These are phyloP conservation scores for Nemania sp. DNA, from an alignment of 2,329 filamentous ascomycete species.

Conservation along the genomic window DNA sequence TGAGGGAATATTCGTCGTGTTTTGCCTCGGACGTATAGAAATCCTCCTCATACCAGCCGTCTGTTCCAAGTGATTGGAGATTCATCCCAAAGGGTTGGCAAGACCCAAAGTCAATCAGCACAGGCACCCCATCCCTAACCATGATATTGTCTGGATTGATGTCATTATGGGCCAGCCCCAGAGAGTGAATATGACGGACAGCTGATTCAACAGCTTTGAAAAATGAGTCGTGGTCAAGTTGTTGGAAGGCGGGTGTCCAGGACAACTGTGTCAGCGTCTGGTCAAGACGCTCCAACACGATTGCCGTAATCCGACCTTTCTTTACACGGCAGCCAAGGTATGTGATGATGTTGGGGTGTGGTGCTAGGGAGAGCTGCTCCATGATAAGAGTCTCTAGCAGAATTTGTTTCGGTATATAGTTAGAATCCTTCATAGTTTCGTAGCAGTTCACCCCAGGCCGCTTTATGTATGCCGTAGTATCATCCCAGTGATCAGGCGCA, in stretches of 20 bases:
- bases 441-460: constrained; percentile 21
- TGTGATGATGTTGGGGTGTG: constrained; percentile 32
- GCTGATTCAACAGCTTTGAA: constrained; percentile 42
- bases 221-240: constrained; percentile 24
- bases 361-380: constrained; percentile 24
- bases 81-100: constrained; percentile 24
- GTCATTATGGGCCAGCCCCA: constrained; percentile 49
- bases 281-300: constrained; percentile 25
- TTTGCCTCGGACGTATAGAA: constrained; percentile 34
- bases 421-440: constrained; percentile 18
- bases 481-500: constrained; percentile 26
- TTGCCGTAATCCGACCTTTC: constrained; percentile 27
- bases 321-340: constrained; percentile 31
- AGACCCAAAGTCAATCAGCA: constrained; percentile 47
- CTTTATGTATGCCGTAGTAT: constrained; percentile 26
- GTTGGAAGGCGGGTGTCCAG: constrained; percentile 9
- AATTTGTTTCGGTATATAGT: constrained; percentile 25
- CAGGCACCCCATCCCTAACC: constrained; percentile 41
- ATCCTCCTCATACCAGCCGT: constrained; percentile 25
- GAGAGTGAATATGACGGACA: constrained; percentile 43
- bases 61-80: constrained; percentile 27
- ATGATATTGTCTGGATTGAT: constrained; percentile 48
- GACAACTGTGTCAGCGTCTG: constrained; percentile 30
- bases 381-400: constrained; percentile 28
- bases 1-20: constrained; percentile 30